Evolutionary conservation across 148 eudicot genomes (phyloP).

Genomic region (Dysphania ambrosioides): DNA sequence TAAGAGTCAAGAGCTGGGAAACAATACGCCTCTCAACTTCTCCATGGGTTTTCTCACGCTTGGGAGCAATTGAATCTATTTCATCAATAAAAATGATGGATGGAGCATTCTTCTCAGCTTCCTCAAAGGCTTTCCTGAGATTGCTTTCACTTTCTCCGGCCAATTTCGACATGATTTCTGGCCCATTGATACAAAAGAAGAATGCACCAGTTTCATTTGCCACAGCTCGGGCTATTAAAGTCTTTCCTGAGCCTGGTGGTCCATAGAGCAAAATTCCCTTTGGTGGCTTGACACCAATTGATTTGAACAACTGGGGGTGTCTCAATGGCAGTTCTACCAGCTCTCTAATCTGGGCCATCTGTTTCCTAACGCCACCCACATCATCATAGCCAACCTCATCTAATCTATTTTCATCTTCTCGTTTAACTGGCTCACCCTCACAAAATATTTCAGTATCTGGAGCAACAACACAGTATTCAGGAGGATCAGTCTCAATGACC

Average conservation of each 20-base stretch:
- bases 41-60: slow-evolving; percentile 84
- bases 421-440: slow-evolving; percentile 80
- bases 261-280: slow-evolving; percentile 86
- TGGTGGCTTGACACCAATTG: slow-evolving; percentile 90
- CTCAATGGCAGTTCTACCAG: slow-evolving; percentile 77
- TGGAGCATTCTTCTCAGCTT: slow-evolving; percentile 93
- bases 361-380: slow-evolving; percentile 89
- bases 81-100: slow-evolving; percentile 87
- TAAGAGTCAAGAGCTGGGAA: slow-evolving; percentile 83
- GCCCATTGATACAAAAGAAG: slow-evolving; percentile 88
- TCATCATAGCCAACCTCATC: slow-evolving; percentile 92
- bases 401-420: slow-evolving; percentile 80
- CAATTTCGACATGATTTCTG: slow-evolving; percentile 87
- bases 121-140: slow-evolving; percentile 91
- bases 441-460: slow-evolving; percentile 87
- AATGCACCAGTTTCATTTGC: slow-evolving; percentile 95
- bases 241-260: slow-evolving; percentile 92
- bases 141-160: slow-evolving; percentile 97
- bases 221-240: slow-evolving; percentile 85
- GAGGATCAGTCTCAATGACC: slow-evolving; percentile 80
- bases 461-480: slow-evolving; percentile 87
- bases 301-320: slow-evolving; percentile 85
- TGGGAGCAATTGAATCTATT: slow-evolving; percentile 90
- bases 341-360: slow-evolving; percentile 92
- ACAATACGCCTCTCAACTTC: slow-evolving; percentile 96